Evolutionary conservation across 495 filamentous ascomycete species (phyloP).

Genomic region (Delitschia confertaspora): DNA sequence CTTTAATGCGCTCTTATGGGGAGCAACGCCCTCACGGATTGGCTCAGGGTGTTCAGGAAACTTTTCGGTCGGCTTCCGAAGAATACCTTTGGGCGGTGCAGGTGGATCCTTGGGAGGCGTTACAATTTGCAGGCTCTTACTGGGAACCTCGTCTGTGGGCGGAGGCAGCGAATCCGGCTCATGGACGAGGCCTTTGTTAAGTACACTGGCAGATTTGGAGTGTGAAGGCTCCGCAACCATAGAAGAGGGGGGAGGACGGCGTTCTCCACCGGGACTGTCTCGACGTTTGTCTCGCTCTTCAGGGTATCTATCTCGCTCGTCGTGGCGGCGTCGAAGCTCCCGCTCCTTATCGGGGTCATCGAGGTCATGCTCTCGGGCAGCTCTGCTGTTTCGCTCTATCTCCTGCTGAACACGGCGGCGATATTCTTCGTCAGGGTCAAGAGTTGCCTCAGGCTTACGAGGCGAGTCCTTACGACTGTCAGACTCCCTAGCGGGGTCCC

Average conservation of each 20-base stretch:
- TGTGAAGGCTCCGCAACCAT: conserved; percentile 10
- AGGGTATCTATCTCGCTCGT: conserved; percentile 13
- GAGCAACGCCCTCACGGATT: conserved; percentile 80
- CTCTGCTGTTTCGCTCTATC: conserved; percentile 13
- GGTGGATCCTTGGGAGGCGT: conserved; percentile 31
- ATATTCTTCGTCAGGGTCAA: conserved; percentile 37
- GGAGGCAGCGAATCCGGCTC: conserved; percentile 22
- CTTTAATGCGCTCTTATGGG: conserved; percentile 69
- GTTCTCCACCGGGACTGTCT: conserved; percentile 2
- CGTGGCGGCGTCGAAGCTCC: conserved; percentile 17
- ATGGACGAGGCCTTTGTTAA: conserved; percentile 15
- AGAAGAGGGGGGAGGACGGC: conserved; percentile 3
- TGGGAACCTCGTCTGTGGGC: conserved; percentile 4
- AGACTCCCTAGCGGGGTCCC: conserved; percentile 21
- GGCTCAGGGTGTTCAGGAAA: conserved; percentile 74
- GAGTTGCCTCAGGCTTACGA: conserved; percentile 10
- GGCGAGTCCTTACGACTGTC: conserved; percentile 15
- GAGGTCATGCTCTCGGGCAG: conserved; percentile 5
- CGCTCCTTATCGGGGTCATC: conserved; percentile 13
- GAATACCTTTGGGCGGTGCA: conserved; percentile 54
- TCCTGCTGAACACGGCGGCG: conserved; percentile 34
- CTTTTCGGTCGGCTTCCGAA: conserved; percentile 61
- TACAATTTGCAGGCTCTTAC: conserved; percentile 34
- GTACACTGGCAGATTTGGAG: conserved; percentile 10
- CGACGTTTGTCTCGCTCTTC: conserved; percentile 1